Percentiles rank a stretch among this genome's conserved stretches.
Conservation (phyloP, 345 rosid species). For the Gossypium thurberi region DNA sequence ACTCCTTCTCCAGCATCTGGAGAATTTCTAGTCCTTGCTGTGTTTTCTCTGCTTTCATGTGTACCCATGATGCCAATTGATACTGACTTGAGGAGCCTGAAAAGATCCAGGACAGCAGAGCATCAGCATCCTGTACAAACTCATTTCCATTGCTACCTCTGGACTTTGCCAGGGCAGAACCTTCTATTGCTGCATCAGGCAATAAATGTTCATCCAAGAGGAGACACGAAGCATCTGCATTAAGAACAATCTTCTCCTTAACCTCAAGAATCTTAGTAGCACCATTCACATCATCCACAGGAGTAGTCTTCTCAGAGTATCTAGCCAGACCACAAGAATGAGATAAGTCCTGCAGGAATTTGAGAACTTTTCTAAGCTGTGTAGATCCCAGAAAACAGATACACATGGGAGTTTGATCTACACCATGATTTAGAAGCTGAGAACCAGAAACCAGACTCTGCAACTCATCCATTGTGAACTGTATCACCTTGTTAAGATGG, state of each 20-base stretch:
- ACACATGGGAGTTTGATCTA: slow-evolving; percentile 64
- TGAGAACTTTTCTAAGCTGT: slow-evolving; percentile 72
- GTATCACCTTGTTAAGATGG: slow-evolving; percentile 73
- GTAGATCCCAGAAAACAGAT: slow-evolving; percentile 78
- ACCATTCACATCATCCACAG: slow-evolving; percentile 39
- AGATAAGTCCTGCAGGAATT: slow-evolving; percentile 81
- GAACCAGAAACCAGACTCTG: slow-evolving; percentile 57
- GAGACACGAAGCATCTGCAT: slow-evolving; percentile 53
- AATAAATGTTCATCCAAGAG: slow-evolving; percentile 54
- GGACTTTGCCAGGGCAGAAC: slow-evolving; percentile 25
- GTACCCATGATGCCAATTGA: slow-evolving; percentile 65
- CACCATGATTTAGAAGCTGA: slow-evolving; percentile 47
- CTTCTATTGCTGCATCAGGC: slow-evolving; percentile 23
- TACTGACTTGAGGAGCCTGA: slow-evolving; percentile 65
- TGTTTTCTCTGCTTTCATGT: slow-evolving; percentile 57
- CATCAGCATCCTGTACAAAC: slow-evolving; percentile 35
- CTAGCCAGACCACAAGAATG: slow-evolving; percentile 68
- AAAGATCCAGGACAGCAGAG: slow-evolving; percentile 82
- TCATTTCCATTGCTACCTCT: slow-evolving; percentile 27
- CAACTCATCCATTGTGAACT: slow-evolving; percentile 66
- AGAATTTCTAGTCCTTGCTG: slow-evolving; percentile 70
- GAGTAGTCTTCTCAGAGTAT: slow-evolving; percentile 49
- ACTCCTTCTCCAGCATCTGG: slow-evolving; percentile 76
- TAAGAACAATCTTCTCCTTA: slow-evolving; percentile 60
- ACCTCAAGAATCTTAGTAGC: slow-evolving; percentile 29